These are phyloP conservation scores for Talaromyces adpressus DNA, from an alignment of 495 filamentous ascomycete genomes.

Conservation along the genomic window DNA sequence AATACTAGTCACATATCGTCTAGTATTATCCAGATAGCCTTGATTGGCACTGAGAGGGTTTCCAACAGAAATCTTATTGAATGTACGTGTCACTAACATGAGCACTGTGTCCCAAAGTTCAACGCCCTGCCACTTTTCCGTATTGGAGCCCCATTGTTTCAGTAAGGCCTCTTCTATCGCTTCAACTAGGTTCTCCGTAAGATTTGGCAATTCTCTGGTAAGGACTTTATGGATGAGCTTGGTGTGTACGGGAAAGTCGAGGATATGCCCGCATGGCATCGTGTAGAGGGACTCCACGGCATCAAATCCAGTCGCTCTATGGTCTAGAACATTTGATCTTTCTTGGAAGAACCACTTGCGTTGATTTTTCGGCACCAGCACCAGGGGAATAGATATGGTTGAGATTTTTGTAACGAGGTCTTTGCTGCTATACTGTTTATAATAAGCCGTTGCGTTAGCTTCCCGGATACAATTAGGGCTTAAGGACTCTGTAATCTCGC, in stretches of 20 bases:
- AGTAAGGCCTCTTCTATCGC: neutral
- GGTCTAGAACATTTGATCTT: neutral
- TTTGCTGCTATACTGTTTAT: neutral
- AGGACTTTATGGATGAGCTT: constrained; percentile 2
- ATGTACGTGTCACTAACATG: neutral
- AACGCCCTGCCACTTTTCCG: neutral
- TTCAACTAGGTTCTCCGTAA: neutral
- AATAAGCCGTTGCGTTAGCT: neutral
- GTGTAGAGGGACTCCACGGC: neutral
- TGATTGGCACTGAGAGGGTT: neutral
- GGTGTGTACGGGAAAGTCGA: neutral
- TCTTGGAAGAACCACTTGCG: neutral
- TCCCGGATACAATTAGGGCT: neutral
- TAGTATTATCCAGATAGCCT: neutral
- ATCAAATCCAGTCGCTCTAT: neutral
- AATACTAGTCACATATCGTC: neutral
- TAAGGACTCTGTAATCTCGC: neutral
- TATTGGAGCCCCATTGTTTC: neutral
- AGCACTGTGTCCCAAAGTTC: neutral
- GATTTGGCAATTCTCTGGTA: neutral
- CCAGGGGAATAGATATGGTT: neutral
- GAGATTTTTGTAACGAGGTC: neutral
- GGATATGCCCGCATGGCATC: neutral
- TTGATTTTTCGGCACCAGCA: neutral
- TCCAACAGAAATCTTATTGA: neutral